A percentile compares a stretch with the other conserved stretches of the same genome.
These are phyloP conservation scores for Lolium rigidum DNA, from an alignment of 176 grass and related monocot genomes.

Conservation along the genomic window DNA sequence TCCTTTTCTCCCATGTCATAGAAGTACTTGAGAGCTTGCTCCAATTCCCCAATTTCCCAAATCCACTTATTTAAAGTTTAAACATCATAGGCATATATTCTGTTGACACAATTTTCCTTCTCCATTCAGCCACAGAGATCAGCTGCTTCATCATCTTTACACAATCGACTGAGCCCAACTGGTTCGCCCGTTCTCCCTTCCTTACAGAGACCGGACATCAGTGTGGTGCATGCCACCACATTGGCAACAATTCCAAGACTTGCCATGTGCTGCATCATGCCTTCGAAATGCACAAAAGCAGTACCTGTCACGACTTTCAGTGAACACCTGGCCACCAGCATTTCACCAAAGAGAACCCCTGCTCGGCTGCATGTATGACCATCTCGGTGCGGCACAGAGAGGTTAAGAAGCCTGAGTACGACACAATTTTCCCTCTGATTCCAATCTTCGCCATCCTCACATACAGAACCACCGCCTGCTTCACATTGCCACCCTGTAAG, in stretches of 20 bases:
- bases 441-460: conserved; percentile 44
- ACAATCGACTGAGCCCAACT: no score
- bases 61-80: neutral
- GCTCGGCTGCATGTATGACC: neutral
- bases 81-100: neutral
- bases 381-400: conserved; percentile 33
- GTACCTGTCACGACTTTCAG: conserved; percentile 26
- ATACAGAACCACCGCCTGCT: conserved; percentile 34
- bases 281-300: conserved; percentile 23
- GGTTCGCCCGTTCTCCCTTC: no score
- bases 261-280: conserved; percentile 34
- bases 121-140: neutral
- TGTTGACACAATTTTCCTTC: neutral
- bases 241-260: neutral
- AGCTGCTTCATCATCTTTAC: no score
- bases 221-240: neutral
- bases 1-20: neutral
- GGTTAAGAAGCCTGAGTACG: conserved; percentile 39
- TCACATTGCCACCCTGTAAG: conserved; percentile 29
- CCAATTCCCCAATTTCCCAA: neutral
- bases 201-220: no score
- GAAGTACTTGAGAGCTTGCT: neutral
- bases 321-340: conserved; percentile 28
- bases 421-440: conserved; percentile 32
- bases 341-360: conserved; percentile 43